Conservation (phyloP, 345 rosid species). For the Hibiscus mutabilis region DNA sequence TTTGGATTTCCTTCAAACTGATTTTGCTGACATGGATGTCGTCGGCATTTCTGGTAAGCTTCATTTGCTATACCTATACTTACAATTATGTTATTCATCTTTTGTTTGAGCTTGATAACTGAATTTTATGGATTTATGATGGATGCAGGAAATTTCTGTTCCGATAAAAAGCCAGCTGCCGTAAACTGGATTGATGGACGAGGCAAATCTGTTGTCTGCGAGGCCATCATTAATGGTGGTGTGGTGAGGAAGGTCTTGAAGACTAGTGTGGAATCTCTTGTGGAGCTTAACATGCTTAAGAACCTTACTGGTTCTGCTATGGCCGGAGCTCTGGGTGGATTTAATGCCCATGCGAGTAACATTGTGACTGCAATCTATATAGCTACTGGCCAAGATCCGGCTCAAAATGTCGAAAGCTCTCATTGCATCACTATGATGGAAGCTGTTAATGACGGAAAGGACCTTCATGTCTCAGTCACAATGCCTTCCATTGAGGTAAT, state of each 20-base stretch:
- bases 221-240: constrained; percentile 58
- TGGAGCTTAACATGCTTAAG: constrained; percentile 71
- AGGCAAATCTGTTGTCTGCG: constrained; percentile 73
- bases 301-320: constrained; percentile 72
- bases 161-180: constrained; percentile 72
- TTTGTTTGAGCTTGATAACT: neutral
- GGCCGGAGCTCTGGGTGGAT: constrained; percentile 78
- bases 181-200: constrained; percentile 77
- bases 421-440: constrained; percentile 80
- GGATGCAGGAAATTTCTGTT: constrained; percentile 52
- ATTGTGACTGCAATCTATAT: constrained; percentile 50
- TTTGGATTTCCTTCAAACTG: constrained; percentile 49
- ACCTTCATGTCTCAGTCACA: constrained; percentile 64
- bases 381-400: constrained; percentile 81
- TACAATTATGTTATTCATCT: neutral
- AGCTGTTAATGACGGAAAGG: constrained; percentile 49
- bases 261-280: constrained; percentile 53
- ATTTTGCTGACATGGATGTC: constrained; percentile 68
- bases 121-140: constrained; percentile 1
- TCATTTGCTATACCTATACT: neutral
- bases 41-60: constrained; percentile 53
- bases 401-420: constrained; percentile 69
- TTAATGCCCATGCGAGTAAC: constrained; percentile 74
- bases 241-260: constrained; percentile 57
- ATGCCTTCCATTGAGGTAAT: constrained; percentile 71